Percentiles rank a stretch among this genome's conserved stretches.
phyloP scores from a whole-genome alignment of 1,284 basidiomycete species.

The Hymenochaete sp. region DNA sequence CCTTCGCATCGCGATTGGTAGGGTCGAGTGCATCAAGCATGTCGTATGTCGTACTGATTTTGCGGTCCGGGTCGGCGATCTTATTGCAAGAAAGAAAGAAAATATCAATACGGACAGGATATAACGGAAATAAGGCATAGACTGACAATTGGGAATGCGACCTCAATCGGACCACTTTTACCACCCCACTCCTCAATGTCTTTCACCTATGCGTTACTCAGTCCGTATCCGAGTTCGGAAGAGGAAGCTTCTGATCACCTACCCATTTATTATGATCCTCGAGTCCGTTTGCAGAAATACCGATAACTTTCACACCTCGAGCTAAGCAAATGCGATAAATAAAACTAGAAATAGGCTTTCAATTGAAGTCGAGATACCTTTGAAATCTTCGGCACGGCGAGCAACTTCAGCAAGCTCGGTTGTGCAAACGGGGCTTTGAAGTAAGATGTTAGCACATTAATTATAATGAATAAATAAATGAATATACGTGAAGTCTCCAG shows the following conservation, averaged over 20 bases:
- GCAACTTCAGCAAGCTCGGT: slow-evolving; percentile 97
- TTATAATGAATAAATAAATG: neutral
- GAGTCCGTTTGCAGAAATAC: slow-evolving; percentile 89
- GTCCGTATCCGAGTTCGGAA: neutral
- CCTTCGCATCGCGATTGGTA: slow-evolving; percentile 91
- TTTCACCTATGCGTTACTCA: slow-evolving; percentile 25
- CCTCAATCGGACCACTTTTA: slow-evolving; percentile 56
- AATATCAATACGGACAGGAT: slow-evolving; percentile 12
- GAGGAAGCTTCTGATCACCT: neutral
- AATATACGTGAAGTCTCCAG: slow-evolving; percentile 16
- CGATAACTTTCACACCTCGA: slow-evolving; percentile 89
- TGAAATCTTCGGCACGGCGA: slow-evolving; percentile 78
- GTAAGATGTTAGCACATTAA: slow-evolving; percentile 80
- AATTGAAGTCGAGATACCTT: no score
- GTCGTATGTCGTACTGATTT: slow-evolving; percentile 80
- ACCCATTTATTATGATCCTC: slow-evolving; percentile 86
- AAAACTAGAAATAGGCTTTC: no score
- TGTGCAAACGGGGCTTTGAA: slow-evolving; percentile 67
- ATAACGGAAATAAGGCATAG: neutral
- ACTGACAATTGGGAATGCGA: slow-evolving; percentile 87
- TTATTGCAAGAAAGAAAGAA: slow-evolving; percentile 24
- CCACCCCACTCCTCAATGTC: slow-evolving; percentile 83
- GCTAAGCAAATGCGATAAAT: no score
- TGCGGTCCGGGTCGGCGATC: slow-evolving; percentile 90
- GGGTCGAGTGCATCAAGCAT: slow-evolving; percentile 96